Percentiles rank a stretch among this genome's conserved stretches.
These are phyloP conservation scores for Amanita phalloides DNA, from an alignment of 768 basidiomycete species.

Conservation along the genomic window DNA sequence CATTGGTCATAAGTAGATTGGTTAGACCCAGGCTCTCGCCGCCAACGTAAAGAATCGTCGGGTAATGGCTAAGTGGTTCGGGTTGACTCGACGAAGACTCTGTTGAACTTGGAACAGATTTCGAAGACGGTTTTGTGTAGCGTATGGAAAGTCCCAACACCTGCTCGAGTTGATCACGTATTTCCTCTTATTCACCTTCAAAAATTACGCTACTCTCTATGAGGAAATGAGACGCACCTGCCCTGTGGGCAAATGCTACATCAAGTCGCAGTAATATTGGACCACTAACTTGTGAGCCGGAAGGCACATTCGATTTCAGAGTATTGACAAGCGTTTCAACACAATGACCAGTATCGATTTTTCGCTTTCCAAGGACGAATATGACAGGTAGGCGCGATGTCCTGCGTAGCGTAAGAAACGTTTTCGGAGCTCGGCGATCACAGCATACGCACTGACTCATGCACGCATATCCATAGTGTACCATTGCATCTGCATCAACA, in stretches of 20 bases:
- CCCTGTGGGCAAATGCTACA: constrained; percentile 62
- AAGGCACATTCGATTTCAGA: constrained; percentile 13
- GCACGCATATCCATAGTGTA: constrained; percentile 97
- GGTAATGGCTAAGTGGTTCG: constrained; percentile 8
- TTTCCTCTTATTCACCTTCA: background rate
- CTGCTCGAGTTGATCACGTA: constrained; percentile 19
- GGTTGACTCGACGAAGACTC: constrained; percentile 2
- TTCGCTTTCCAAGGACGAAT: constrained; percentile 79
- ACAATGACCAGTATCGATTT: constrained; percentile 46
- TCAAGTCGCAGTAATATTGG: constrained; percentile 56
- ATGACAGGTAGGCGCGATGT: constrained; percentile 82
- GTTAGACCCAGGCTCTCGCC: constrained; percentile 70
- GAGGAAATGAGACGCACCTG: constrained; percentile 30
- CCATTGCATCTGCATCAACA: constrained; percentile 80
- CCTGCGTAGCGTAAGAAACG: constrained; percentile 25
- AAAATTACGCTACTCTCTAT: background rate
- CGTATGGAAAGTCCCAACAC: constrained; percentile 19
- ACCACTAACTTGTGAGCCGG: constrained; percentile 10
- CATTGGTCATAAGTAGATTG: constrained; percentile 80
- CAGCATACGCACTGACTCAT: constrained; percentile 65
- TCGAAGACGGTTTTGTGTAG: constrained; percentile 25
- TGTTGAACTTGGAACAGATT: constrained; percentile 1
- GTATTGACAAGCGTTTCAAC: constrained; percentile 27
- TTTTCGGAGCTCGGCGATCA: background rate
- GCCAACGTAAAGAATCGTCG: constrained; percentile 51